Percentiles rank a stretch among this genome's conserved stretches.
Conservation (phyloP, 345 rosid species). For the Eucalyptus camaldulensis region DNA sequence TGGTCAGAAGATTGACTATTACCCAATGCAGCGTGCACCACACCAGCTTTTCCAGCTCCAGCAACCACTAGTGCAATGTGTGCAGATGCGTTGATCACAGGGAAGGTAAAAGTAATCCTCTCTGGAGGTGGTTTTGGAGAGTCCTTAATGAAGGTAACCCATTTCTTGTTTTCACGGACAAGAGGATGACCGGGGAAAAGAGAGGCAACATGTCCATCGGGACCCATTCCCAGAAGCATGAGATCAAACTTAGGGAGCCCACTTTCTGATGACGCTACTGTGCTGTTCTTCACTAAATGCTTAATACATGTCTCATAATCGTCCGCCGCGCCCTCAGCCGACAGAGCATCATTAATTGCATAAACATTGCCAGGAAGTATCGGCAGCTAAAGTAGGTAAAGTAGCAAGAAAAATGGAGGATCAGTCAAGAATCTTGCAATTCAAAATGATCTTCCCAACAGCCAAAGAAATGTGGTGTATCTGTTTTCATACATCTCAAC, state of each 20-base stretch:
- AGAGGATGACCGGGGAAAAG: constrained; percentile 74
- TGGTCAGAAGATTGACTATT: constrained; percentile 10
- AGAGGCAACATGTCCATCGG: constrained; percentile 86
- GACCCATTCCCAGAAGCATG: constrained; percentile 87
- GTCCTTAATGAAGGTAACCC: constrained; percentile 66
- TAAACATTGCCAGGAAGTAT: constrained; percentile 54
- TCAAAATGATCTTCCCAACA: background rate
- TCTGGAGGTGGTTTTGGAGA: constrained; percentile 86
- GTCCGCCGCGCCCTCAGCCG: constrained; percentile 80
- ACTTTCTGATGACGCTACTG: constrained; percentile 25
- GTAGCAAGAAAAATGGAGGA: background rate
- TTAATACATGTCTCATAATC: constrained; percentile 72
- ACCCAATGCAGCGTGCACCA: constrained; percentile 40
- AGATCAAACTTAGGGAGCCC: constrained; percentile 82
- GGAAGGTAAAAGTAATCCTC: constrained; percentile 80
- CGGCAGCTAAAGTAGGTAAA: constrained; percentile 26
- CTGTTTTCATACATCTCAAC: background rate
- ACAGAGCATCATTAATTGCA: constrained; percentile 65
- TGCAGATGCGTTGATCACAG: constrained; percentile 73
- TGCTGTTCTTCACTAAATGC: constrained; percentile 26
- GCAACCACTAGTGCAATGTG: constrained; percentile 58
- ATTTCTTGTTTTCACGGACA: constrained; percentile 47
- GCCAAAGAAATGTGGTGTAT: background rate
- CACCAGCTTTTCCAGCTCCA: constrained; percentile 59
- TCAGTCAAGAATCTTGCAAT: background rate